These are phyloP conservation scores for Pestalotiopsis sp. DNA, from an alignment of 2,329 filamentous ascomycete genomes.

Conservation along the genomic window DNA sequence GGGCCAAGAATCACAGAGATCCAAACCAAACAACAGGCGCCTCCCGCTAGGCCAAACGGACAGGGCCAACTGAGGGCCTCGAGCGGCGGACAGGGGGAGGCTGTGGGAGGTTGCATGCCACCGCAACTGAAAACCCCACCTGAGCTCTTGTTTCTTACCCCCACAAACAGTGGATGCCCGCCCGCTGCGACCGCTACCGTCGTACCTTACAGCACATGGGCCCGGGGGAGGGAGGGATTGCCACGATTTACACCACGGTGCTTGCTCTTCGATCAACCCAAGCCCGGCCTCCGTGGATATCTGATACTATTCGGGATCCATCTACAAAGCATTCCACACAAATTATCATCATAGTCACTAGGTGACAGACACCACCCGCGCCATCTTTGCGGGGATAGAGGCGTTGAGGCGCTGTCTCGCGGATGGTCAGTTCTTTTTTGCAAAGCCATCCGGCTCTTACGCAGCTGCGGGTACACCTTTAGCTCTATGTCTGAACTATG, in stretches of 20 bases:
- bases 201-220: background rate
- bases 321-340: background rate
- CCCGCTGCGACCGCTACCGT: background rate
- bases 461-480: conserved; percentile 4
- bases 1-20: background rate
- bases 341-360: no score
- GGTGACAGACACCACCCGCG: background rate
- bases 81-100: conserved; percentile 4
- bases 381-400: background rate
- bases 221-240: background rate
- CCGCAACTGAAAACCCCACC: conserved; percentile 4
- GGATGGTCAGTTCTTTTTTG: background rate
- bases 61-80: no score
- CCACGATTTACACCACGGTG: background rate
- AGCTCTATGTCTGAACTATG: background rate
- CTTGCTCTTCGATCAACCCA: background rate
- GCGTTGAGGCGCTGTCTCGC: background rate
- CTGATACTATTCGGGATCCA: background rate
- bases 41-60: background rate
- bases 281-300: background rate
- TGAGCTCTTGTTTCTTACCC: background rate
- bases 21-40: background rate
- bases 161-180: background rate
- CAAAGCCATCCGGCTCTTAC: conserved; percentile 2
- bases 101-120: conserved; percentile 8